These are phyloP conservation scores for Aspergillus panamensis DNA, from an alignment of 495 filamentous ascomycete species.

Conservation along the genomic window DNA sequence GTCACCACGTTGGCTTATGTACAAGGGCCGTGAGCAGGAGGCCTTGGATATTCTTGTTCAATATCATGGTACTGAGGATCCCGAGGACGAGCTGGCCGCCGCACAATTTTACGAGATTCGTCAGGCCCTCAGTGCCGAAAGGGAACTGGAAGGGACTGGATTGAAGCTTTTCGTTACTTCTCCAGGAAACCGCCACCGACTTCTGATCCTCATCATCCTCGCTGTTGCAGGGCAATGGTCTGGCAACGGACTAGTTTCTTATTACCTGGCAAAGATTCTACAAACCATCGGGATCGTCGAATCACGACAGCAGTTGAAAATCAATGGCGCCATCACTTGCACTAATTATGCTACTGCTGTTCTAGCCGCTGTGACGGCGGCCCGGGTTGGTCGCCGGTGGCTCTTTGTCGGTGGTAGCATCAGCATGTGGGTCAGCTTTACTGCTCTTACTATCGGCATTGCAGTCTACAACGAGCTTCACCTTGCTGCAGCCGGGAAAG, in stretches of 20 bases:
- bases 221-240: background rate
- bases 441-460: background rate
- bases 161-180: background rate
- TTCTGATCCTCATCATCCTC: background rate
- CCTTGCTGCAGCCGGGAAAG: background rate
- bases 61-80: background rate
- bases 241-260: constrained; percentile 3
- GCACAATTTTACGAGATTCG: background rate
- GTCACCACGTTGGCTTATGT: background rate
- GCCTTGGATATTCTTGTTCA: background rate
- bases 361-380: too few species aligned
- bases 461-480: constrained; percentile 1
- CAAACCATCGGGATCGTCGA: constrained; percentile 1
- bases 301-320: background rate
- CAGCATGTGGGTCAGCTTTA: background rate
- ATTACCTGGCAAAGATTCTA: background rate
- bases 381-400: too few species aligned
- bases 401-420: too few species aligned
- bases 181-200: background rate
- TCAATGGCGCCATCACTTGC: background rate
- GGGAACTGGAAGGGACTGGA: background rate
- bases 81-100: background rate
- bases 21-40: background rate
- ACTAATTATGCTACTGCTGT: too few species aligned
- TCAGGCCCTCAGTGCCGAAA: background rate